Evolutionary conservation across 2,329 filamentous ascomycete genomes (phyloP).

Genomic region (Pestalotiopsis sp.): DNA sequence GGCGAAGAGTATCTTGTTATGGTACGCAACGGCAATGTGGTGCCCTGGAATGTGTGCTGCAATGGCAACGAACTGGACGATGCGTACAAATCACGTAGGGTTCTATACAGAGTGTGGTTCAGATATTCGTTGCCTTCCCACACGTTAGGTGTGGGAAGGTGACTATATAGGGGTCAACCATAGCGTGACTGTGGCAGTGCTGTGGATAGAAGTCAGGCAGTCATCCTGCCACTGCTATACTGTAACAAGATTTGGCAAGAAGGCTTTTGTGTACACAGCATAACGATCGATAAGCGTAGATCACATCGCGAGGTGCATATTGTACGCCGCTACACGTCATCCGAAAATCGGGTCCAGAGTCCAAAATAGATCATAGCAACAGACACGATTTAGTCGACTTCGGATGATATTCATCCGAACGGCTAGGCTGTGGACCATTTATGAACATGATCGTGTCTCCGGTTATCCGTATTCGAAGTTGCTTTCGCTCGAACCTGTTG

Average conservation of each 20-base stretch:
- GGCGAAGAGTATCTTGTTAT: too few species aligned
- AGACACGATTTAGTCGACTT: neutral
- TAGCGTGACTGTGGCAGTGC: too few species aligned
- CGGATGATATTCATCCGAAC: neutral
- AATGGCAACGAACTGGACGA: neutral
- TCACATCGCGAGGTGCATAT: neutral
- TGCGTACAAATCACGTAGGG: too few species aligned
- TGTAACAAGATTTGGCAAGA: neutral
- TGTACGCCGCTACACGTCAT: neutral
- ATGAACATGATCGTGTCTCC: neutral
- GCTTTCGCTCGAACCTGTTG: neutral
- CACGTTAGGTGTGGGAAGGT: too few species aligned
- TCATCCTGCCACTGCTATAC: too few species aligned
- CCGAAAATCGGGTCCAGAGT: neutral
- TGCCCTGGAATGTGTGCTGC: neutral
- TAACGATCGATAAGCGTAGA: neutral
- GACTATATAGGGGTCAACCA: too few species aligned
- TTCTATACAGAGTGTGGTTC: too few species aligned
- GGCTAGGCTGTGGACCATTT: neutral
- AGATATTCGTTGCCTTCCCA: too few species aligned
- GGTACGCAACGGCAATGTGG: too few species aligned
- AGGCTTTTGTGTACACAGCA: neutral
- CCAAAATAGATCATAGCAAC: neutral
- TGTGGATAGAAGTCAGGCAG: too few species aligned
- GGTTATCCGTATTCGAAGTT: neutral